These are phyloP conservation scores for Chalara sp. DNA, from an alignment of 2,329 filamentous ascomycete genomes.

Conservation along the genomic window DNA sequence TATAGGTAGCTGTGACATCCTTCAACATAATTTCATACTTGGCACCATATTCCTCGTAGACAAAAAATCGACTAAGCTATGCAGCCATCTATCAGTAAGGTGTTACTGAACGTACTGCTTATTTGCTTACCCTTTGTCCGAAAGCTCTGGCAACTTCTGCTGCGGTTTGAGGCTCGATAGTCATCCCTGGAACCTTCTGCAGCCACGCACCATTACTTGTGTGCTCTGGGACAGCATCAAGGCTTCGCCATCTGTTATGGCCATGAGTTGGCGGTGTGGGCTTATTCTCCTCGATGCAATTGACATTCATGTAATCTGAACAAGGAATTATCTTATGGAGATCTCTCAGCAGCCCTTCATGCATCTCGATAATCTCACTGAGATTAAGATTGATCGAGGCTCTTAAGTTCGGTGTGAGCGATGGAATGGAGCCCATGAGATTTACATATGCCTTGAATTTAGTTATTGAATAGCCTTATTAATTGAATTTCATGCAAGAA, in stretches of 20 bases:
- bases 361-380: constrained; percentile 72
- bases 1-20: constrained; percentile 64
- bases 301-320: constrained; percentile 51
- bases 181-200: constrained; percentile 42
- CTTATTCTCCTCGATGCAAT: constrained; percentile 14
- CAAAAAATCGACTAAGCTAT: constrained; percentile 73
- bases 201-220: constrained; percentile 34
- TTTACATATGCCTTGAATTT: constrained; percentile 61
- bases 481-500: no score
- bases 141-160: constrained; percentile 57
- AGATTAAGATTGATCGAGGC: constrained; percentile 74
- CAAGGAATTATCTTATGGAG: constrained; percentile 66
- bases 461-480: no score
- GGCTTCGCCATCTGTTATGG: constrained; percentile 42
- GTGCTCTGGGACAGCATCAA: constrained; percentile 27
- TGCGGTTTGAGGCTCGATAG: constrained; percentile 51
- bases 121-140: constrained; percentile 43
- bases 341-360: constrained; percentile 72
- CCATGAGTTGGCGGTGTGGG: constrained; percentile 10
- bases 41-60: constrained; percentile 87
- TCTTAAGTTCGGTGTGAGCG: constrained; percentile 55
- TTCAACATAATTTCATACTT: constrained; percentile 83
- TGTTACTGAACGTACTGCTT: not conserved
- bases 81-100: not conserved
- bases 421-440: constrained; percentile 64